Conservation (phyloP, 305 asterid species). For the Fraxinus xanthoxyloides region DNA sequence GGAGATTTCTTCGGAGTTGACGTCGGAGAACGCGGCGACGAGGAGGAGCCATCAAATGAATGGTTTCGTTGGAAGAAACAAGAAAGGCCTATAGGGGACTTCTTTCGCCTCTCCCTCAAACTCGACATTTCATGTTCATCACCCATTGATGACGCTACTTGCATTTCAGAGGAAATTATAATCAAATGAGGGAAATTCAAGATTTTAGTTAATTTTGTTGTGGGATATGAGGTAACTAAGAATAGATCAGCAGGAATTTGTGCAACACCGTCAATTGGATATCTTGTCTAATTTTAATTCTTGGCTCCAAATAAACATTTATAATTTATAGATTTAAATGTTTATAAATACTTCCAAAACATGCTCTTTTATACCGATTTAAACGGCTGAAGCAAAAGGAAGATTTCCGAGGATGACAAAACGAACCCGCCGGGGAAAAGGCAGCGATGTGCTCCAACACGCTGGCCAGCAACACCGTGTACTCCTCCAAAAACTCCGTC, state of each 20-base stretch:
- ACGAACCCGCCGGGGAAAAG: conserved; percentile 32
- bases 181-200: not conserved
- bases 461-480: conserved; percentile 11
- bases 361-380: not conserved
- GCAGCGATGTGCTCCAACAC: conserved; percentile 26
- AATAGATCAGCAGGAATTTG: not conserved
- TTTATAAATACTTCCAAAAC: not conserved
- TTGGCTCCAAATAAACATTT: not conserved
- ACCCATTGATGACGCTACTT: conserved; percentile 17
- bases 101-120: conserved; percentile 35
- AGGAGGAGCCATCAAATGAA: not conserved
- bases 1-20: conserved; percentile 25
- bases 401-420: conserved; percentile 34
- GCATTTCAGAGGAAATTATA: conserved; percentile 1
- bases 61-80: conserved; percentile 45
- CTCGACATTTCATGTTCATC: conserved; percentile 40
- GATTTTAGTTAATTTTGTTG: not conserved
- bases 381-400: conserved; percentile 13
- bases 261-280: not conserved
- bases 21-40: conserved; percentile 23
- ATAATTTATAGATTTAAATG: not conserved
- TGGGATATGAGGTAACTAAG: not conserved
- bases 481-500: conserved; percentile 10
- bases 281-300: not conserved
- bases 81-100: conserved; percentile 30